These are phyloP conservation scores for Moricandia moricandioides DNA, from an alignment of 345 rosid genomes.

Conservation along the genomic window DNA sequence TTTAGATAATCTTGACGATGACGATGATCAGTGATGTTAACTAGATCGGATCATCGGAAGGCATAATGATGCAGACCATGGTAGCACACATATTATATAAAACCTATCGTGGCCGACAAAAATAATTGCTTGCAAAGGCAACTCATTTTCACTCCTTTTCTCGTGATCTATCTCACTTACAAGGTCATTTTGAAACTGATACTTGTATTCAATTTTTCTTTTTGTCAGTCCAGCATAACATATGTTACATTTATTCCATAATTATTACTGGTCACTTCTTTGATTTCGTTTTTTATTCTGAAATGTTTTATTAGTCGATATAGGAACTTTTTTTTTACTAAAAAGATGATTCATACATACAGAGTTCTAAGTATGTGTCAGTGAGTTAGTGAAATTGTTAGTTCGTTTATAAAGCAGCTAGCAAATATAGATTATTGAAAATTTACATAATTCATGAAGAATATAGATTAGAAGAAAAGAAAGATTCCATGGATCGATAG, in stretches of 20 bases:
- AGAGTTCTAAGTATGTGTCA: neutral
- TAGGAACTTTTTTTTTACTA: neutral
- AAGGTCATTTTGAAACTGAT: neutral
- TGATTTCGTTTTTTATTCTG: too few species aligned
- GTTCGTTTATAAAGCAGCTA: neutral
- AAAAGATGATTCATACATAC: slow-evolving; percentile 8
- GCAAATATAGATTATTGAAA: slow-evolving; percentile 6
- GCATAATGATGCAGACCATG: slow-evolving; percentile 18
- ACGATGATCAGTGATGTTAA: neutral
- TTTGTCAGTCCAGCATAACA: neutral
- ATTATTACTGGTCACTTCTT: neutral
- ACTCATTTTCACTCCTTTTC: slow-evolving; percentile 34
- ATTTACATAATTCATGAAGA: neutral
- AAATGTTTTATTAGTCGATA: too few species aligned
- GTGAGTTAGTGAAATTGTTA: neutral
- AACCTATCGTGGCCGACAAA: slow-evolving; percentile 37
- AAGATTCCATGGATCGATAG: slow-evolving; percentile 33
- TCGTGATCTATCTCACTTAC: neutral
- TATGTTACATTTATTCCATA: neutral
- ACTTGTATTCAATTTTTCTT: neutral
- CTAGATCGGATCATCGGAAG: slow-evolving; percentile 14
- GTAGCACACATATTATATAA: neutral
- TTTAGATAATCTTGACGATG: neutral
- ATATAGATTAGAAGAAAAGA: neutral
- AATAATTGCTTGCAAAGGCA: slow-evolving; percentile 26